Percentiles rank a stretch among this genome's conserved stretches.
Evolutionary conservation across 352 stramenopile species (phyloP).

Genomic region (Globisporangium alternatum): DNA sequence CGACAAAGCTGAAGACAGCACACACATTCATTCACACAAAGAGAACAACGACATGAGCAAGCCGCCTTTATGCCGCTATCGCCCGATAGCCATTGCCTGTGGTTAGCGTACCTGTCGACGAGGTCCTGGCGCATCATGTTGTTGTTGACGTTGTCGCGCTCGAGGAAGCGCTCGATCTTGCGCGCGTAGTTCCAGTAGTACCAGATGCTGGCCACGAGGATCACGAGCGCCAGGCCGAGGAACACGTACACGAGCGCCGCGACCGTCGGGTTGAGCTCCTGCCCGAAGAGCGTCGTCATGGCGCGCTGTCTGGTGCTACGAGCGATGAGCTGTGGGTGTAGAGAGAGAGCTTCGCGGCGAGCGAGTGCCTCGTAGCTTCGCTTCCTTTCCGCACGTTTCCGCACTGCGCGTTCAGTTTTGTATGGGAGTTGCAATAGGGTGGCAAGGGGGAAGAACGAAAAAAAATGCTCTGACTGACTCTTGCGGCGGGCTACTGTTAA

Average conservation of each 20-base stretch:
- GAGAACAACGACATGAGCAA: conserved; percentile 2
- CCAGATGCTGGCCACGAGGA: conserved; percentile 72
- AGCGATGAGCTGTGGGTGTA: too few relatives aligned
- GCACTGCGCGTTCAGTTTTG: too few relatives aligned
- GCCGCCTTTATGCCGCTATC: not conserved
- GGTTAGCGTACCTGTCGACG: conserved; percentile 48
- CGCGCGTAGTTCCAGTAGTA: conserved; percentile 89
- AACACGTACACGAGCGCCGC: conserved; percentile 77
- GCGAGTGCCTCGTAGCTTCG: too few relatives aligned
- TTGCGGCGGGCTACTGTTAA: too few relatives aligned
- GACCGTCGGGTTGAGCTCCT: conserved; percentile 66
- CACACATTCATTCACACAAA: conserved; percentile 3
- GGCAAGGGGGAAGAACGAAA: too few relatives aligned
- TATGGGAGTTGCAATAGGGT: too few relatives aligned
- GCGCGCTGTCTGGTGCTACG: not conserved
- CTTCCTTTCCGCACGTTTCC: too few relatives aligned
- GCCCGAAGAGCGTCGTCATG: conserved; percentile 83
- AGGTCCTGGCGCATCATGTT: conserved; percentile 89
- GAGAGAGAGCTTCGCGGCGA: too few relatives aligned
- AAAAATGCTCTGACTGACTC: too few relatives aligned
- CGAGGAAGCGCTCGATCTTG: conserved; percentile 84
- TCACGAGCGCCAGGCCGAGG: conserved; percentile 60
- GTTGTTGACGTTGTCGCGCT: conserved; percentile 83
- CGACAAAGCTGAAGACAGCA: conserved; percentile 43
- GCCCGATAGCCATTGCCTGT: too few relatives aligned